phyloP scores from a whole-genome alignment of 2,329 filamentous ascomycete species.

The Zelopaecilomyces penicillatus region DNA sequence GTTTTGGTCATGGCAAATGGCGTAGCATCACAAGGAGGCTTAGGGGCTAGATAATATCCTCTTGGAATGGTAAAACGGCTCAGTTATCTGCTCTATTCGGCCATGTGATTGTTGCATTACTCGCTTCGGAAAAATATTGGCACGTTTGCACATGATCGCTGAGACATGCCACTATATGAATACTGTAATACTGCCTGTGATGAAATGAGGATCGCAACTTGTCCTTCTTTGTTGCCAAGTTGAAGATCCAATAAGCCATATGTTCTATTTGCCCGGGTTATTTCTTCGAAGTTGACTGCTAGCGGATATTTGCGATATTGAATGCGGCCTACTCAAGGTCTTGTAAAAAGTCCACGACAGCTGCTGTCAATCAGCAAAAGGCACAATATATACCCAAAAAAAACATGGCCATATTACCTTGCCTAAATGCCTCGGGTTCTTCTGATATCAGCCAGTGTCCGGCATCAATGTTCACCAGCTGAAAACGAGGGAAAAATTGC shows the following conservation, averaged over 20 bases:
- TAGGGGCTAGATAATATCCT: slow-evolving; percentile 32
- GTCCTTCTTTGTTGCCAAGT: not conserved
- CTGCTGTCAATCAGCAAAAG: slow-evolving; percentile 26
- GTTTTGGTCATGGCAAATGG: slow-evolving; percentile 36
- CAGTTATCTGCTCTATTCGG: slow-evolving; percentile 16
- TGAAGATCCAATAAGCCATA: not conserved
- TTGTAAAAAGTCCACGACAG: slow-evolving; percentile 54
- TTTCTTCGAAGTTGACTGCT: not conserved
- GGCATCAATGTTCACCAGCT: slow-evolving; percentile 63
- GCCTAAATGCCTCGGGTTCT: slow-evolving; percentile 68
- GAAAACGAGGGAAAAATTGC: slow-evolving; percentile 72
- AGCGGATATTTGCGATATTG: not conserved
- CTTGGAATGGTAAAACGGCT: slow-evolving; percentile 27
- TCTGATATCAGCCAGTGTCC: slow-evolving; percentile 91
- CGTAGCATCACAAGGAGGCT: slow-evolving; percentile 34
- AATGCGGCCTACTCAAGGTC: slow-evolving; percentile 33
- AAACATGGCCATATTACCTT: slow-evolving; percentile 41
- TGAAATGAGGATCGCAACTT: not conserved
- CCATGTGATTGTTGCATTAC: not conserved
- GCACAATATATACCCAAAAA: not conserved
- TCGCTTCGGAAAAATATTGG: not conserved
- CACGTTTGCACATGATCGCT: not conserved
- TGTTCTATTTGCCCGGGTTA: not conserved
- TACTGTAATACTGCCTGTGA: not conserved
- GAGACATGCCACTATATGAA: not conserved